Percentiles rank a stretch among this genome's conserved stretches.
Conservation (phyloP, 495 filamentous ascomycete genomes). For the Chaetomium cochliodes region DNA sequence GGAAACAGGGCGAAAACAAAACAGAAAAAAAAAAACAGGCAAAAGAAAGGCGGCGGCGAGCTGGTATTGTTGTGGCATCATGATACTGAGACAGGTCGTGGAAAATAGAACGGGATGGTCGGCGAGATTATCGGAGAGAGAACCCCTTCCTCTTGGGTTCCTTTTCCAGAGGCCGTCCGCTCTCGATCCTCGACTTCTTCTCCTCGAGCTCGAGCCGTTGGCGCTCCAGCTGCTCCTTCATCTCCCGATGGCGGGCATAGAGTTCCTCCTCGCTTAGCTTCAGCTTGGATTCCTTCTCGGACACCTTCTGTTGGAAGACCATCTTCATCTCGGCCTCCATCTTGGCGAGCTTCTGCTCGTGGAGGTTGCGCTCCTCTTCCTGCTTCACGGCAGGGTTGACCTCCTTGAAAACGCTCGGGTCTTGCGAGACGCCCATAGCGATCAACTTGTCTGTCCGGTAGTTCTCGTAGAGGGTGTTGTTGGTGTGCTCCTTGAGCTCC, state of each 20-base stretch:
- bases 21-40: constrained; percentile 30
- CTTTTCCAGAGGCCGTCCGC: constrained; percentile 90
- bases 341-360: constrained; percentile 99
- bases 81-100: constrained; percentile 49
- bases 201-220: constrained; percentile 94
- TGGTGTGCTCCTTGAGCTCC: constrained; percentile 99
- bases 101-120: constrained; percentile 28
- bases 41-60: constrained; percentile 48
- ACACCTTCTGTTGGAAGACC: constrained; percentile 99
- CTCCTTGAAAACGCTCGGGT: constrained; percentile 99
- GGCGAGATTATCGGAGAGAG: constrained; percentile 76
- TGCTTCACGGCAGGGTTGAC: constrained; percentile 99
- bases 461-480: constrained; percentile 98
- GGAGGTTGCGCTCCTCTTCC: constrained; percentile 93
- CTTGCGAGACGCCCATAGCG: constrained; percentile 95
- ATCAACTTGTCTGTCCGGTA: constrained; percentile 99
- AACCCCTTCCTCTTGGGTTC: constrained; percentile 97
- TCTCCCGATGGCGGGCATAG: constrained; percentile 95
- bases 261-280: constrained; percentile 99
- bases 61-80: constrained; percentile 53
- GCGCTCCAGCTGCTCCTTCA: constrained; percentile 98
- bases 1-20: constrained; percentile 39
- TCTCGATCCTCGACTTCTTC: constrained; percentile 93
- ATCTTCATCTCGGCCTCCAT: constrained; percentile 99
- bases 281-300: constrained; percentile 98